phyloP scores from a whole-genome alignment of 2,329 filamentous ascomycete species.

The Trichoderma sp. region DNA sequence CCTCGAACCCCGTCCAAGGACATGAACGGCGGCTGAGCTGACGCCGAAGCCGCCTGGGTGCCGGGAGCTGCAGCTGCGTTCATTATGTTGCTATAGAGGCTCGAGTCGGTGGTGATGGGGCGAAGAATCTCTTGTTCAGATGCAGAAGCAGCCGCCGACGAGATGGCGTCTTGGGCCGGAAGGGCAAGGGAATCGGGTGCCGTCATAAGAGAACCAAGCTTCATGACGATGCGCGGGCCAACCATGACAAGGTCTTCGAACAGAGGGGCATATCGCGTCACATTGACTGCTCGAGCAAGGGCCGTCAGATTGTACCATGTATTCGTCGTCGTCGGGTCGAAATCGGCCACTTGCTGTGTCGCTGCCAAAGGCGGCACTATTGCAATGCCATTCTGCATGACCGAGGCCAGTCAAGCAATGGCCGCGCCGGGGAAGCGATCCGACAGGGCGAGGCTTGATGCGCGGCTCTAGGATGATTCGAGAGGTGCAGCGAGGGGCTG shows the following conservation, averaged over 20 bases:
- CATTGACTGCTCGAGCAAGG: constrained; percentile 56
- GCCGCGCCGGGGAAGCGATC: constrained; percentile 14
- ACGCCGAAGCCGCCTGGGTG: constrained; percentile 22
- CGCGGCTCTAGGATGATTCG: neutral
- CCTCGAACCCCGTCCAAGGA: constrained; percentile 65
- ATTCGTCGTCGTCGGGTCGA: constrained; percentile 10
- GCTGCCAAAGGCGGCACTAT: constrained; percentile 19
- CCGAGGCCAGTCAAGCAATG: constrained; percentile 20
- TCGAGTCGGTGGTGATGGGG: constrained; percentile 30
- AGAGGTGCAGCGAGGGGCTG: neutral
- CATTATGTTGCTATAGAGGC: constrained; percentile 34
- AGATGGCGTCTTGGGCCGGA: constrained; percentile 39
- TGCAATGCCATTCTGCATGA: constrained; percentile 23
- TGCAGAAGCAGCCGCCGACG: constrained; percentile 22
- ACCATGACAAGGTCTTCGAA: constrained; percentile 69
- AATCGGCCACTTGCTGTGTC: neutral
- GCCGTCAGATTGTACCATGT: constrained; percentile 54
- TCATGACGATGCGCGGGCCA: constrained; percentile 69
- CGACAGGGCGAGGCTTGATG: neutral
- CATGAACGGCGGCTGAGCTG: constrained; percentile 45
- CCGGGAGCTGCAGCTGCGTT: constrained; percentile 26
- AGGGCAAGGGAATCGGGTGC: constrained; percentile 62
- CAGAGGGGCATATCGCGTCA: constrained; percentile 62
- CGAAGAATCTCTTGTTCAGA: constrained; percentile 28
- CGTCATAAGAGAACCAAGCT: constrained; percentile 64